Percentiles rank a stretch among this genome's conserved stretches.
Conservation (phyloP, 2,329 filamentous ascomycete genomes). For the Venturia aucupariae region DNA sequence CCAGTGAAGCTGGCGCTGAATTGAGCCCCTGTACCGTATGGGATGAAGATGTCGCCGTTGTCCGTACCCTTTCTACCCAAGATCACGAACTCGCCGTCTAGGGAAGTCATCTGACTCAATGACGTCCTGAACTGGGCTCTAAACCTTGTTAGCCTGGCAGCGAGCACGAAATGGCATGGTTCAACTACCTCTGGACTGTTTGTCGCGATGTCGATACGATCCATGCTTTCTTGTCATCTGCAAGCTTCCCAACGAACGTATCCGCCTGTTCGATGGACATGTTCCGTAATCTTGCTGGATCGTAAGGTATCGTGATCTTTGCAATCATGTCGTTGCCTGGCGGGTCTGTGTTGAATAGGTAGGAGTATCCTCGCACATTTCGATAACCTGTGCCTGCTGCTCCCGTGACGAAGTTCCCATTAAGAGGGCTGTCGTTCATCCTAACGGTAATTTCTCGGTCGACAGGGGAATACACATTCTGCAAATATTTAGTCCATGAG, state of each 20-base stretch:
- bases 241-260: conserved; percentile 17
- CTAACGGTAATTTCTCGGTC: conserved; percentile 24
- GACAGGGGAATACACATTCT: conserved; percentile 25
- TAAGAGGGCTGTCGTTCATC: conserved; percentile 24
- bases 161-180: background rate
- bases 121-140: conserved; percentile 18
- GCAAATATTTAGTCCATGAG: background rate
- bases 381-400: conserved; percentile 24
- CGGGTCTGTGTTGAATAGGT: conserved; percentile 26
- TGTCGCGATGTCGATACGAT: conserved; percentile 23
- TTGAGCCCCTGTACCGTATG: conserved; percentile 26
- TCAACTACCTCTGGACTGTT: conserved; percentile 21
- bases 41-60: conserved; percentile 25
- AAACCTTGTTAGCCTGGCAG: background rate
- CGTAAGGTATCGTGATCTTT: conserved; percentile 27
- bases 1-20: conserved; percentile 24
- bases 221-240: conserved; percentile 24
- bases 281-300: conserved; percentile 18
- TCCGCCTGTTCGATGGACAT: conserved; percentile 19
- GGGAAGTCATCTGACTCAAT: conserved; percentile 26
- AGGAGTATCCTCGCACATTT: conserved; percentile 25
- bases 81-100: conserved; percentile 26
- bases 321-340: conserved; percentile 27
- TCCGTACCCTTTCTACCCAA: conserved; percentile 23
- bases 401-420: conserved; percentile 24